These are phyloP conservation scores for Phenoliferia sp. DNA, from an alignment of 1,284 basidiomycete genomes.

Conservation along the genomic window DNA sequence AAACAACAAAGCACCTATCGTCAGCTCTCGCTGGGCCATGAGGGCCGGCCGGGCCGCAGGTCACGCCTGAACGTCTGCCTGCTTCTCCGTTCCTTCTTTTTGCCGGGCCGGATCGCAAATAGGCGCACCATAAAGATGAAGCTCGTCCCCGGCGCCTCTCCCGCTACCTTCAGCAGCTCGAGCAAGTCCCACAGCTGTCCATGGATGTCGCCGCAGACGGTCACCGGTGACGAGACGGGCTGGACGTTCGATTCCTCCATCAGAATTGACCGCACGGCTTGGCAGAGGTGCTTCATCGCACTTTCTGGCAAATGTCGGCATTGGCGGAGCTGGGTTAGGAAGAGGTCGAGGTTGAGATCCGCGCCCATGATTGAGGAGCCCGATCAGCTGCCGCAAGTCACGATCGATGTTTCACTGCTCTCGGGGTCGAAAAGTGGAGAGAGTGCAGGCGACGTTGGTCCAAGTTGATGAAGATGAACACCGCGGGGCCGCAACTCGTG, in stretches of 20 bases:
- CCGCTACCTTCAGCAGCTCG: constrained; percentile 84
- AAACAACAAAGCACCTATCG: background rate
- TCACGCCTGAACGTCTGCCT: background rate
- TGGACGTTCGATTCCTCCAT: constrained; percentile 98
- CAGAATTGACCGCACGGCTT: constrained; percentile 73
- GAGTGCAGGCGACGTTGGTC: too few relatives aligned
- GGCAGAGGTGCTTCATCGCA: constrained; percentile 86
- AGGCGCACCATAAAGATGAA: constrained; percentile 99
- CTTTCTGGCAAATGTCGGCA: constrained; percentile 81
- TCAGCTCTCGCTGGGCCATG: background rate
- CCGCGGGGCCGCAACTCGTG: too few relatives aligned
- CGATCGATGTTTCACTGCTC: too few relatives aligned
- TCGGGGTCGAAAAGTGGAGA: too few relatives aligned
- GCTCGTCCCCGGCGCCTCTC: constrained; percentile 78
- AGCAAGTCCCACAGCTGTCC: constrained; percentile 95
- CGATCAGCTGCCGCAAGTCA: too few relatives aligned
- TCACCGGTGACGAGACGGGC: constrained; percentile 94
- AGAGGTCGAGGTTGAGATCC: constrained; percentile 8
- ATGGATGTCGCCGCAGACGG: constrained; percentile 97
- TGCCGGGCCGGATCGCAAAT: too few relatives aligned
- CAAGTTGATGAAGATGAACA: too few relatives aligned
- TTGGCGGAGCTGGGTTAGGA: constrained; percentile 58
- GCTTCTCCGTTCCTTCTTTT: too few relatives aligned
- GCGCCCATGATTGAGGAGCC: background rate
- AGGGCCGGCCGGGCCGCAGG: background rate